Evolutionary conservation across 108 stramenopile genomes (phyloP).

Genomic region (Epipyxis sp.): DNA sequence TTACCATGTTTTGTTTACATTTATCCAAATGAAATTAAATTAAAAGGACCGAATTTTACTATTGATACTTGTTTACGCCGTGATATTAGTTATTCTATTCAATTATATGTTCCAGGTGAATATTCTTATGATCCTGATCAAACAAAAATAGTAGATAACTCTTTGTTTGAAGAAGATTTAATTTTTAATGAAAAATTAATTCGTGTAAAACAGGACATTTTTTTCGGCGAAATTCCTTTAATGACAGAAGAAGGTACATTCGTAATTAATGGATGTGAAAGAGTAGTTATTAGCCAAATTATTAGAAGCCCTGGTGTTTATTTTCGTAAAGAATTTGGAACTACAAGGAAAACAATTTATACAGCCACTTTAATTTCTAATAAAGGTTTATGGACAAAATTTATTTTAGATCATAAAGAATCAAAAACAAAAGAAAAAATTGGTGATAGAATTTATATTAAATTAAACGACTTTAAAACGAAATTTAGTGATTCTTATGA

Average conservation of each 20-base stretch:
- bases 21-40: constrained; percentile 19
- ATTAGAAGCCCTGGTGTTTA: constrained; percentile 26
- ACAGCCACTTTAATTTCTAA: constrained; percentile 18
- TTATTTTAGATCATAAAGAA: constrained; percentile 19
- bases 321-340: constrained; percentile 25
- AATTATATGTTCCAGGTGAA: constrained; percentile 25
- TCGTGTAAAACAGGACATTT: constrained; percentile 19
- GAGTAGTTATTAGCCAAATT: constrained; percentile 11
- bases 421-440: constrained; percentile 22
- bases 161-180: constrained; percentile 3
- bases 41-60: constrained; percentile 24
- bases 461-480: constrained; percentile 26
- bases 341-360: constrained; percentile 7
- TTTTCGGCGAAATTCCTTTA: constrained; percentile 27
- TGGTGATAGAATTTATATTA: constrained; percentile 22
- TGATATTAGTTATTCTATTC: constrained; percentile 20
- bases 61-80: not conserved
- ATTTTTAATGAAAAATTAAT: not conserved
- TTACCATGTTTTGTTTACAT: constrained; percentile 18
- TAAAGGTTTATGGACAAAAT: constrained; percentile 24
- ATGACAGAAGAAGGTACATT: constrained; percentile 24
- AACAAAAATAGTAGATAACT: not conserved
- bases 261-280: constrained; percentile 27
- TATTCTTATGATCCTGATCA: constrained; percentile 22
- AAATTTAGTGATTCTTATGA: constrained; percentile 9